These are phyloP conservation scores for Fusarium sp. DNA, from an alignment of 2,329 filamentous ascomycete species.

Conservation along the genomic window DNA sequence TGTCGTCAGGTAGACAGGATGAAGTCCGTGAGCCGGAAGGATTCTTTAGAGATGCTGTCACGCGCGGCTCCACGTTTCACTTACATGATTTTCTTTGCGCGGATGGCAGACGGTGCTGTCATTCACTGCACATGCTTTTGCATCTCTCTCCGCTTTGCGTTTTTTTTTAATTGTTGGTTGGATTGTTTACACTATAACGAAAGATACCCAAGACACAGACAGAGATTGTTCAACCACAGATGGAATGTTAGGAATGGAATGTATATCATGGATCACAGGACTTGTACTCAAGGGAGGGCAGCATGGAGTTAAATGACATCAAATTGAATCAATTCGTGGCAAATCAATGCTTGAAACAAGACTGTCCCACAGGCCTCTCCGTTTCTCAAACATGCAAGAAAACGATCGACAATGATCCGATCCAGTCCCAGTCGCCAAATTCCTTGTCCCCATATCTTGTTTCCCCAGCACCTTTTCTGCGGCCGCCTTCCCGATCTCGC, in stretches of 20 bases:
- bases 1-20: conserved; percentile 1
- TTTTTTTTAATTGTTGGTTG: neutral
- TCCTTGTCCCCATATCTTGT: neutral
- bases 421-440: neutral
- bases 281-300: conserved; percentile 9
- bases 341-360: neutral
- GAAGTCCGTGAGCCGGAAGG: conserved; percentile 12
- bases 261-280: neutral
- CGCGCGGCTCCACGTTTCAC: conserved; percentile 28
- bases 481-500: neutral
- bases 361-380: neutral
- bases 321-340: neutral
- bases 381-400: neutral
- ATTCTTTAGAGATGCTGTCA: conserved; percentile 12
- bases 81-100: conserved; percentile 18
- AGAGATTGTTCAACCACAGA: neutral
- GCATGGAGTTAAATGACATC: conserved; percentile 24
- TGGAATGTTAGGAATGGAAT: conserved; percentile 19
- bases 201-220: neutral
- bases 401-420: neutral
- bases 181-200: neutral
- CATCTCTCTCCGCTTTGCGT: neutral
- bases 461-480: neutral
- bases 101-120: conserved; percentile 5
- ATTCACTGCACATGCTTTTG: neutral